Base-by-base conservation (phyloP, 2,329 filamentous ascomycete species). In the Epichloe gansuensis region DNA sequence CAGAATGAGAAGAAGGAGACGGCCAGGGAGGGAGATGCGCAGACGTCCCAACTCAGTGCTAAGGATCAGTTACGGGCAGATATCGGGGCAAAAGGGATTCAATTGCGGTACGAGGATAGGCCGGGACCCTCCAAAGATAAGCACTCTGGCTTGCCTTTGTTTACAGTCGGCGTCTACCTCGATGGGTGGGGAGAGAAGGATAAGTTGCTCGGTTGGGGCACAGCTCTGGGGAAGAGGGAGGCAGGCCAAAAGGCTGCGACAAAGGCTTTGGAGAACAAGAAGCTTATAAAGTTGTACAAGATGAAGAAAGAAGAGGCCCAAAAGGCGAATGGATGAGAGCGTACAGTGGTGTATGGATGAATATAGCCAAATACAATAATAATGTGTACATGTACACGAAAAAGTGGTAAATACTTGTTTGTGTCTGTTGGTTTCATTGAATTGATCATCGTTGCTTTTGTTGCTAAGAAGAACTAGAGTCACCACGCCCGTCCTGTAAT, bases 121-220 rank as follows among this genome's bases (percentile, higher is more conserved):
- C 71, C 69, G 3, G 56, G 71, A 4, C 73, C 76, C 56, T 72
- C 73, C 42, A 80, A 77, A 61, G 75, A 83, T 58, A 77, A 72
- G 59, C 68, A 73, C 45, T 71, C 66, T 13, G 77, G 75, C 1
- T 65, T 83, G 31, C 75, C 78, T 17, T 67, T 82, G 28, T 88
- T 79, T 62, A 78, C 75, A 3, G 75, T 89, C 1, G 83, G 77
- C 1, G 75, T 81, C 0, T 86, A 80, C 59, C 69, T 89, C 31
- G 77, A 80, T 21, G 86, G 85, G 0, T 86, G 82, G 74, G 86
- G 85, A 4, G 81, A 85, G 65, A 75, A 73, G 35, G 71, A 78
- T 48, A 77, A 80, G 62, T 69, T 78, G 53, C 67, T 91, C 5
- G 86, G 82, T 0, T 73, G 72, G 45, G 86, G 85, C 0, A 77